Percentiles rank a stretch among this genome's conserved stretches.
Evolutionary conservation across 176 grass and related monocot species (phyloP).

Genomic region (Oryza glumipatula): DNA sequence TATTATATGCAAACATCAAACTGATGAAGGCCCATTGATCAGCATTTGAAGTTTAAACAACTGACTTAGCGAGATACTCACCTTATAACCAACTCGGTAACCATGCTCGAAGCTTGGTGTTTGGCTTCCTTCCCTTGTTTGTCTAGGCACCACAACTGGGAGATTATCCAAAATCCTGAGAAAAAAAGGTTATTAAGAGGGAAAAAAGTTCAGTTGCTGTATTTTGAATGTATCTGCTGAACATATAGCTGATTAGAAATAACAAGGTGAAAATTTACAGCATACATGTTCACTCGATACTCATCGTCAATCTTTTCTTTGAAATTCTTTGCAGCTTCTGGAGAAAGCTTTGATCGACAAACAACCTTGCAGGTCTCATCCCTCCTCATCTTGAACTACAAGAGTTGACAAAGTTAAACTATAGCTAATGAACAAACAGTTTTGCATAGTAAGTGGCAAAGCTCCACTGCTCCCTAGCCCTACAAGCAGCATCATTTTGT

Average conservation of each 20-base stretch:
- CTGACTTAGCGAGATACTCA: constrained; percentile 19
- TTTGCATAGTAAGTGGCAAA: background rate
- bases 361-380: constrained; percentile 72
- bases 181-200: background rate
- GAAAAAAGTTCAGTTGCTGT: constrained; percentile 5
- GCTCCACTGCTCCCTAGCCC: background rate
- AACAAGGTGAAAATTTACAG: background rate
- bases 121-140: constrained; percentile 68
- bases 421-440: background rate
- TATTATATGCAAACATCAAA: constrained; percentile 28
- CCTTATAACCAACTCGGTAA: constrained; percentile 85
- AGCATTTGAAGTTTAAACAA: constrained; percentile 22
- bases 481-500: background rate
- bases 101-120: constrained; percentile 71
- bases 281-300: constrained; percentile 87
- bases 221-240: constrained; percentile 1
- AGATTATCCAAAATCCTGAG: constrained; percentile 86
- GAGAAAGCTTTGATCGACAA: constrained; percentile 58
- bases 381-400: constrained; percentile 79
- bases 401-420: constrained; percentile 10
- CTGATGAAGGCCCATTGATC: constrained; percentile 19
- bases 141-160: constrained; percentile 75
- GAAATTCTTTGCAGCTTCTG: constrained; percentile 79
- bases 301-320: constrained; percentile 92
- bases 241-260: constrained; percentile 7